These are phyloP conservation scores for Microdochium paspali DNA, from an alignment of 2,329 filamentous ascomycete species.

Conservation along the genomic window DNA sequence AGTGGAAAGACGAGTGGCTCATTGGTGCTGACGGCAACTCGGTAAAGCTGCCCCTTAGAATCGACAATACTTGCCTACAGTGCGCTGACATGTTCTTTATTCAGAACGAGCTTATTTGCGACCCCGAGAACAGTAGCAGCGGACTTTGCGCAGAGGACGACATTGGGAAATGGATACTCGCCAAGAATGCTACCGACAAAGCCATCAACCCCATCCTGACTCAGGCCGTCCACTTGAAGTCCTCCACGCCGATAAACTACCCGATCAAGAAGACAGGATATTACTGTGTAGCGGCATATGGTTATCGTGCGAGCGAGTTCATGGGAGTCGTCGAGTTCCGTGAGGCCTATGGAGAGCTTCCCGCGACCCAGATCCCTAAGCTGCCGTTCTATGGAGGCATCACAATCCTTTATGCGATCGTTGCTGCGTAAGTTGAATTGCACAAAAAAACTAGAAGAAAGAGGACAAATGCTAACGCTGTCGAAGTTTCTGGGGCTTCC, in stretches of 20 bases:
- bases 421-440: slow-evolving; percentile 57
- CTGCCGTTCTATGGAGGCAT: slow-evolving; percentile 94
- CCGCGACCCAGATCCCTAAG: slow-evolving; percentile 92
- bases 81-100: not conserved
- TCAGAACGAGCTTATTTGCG: slow-evolving; percentile 69
- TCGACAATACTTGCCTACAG: not conserved
- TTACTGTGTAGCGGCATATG: slow-evolving; percentile 81
- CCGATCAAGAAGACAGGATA: slow-evolving; percentile 84
- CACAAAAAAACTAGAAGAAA: not conserved
- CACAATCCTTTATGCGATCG: slow-evolving; percentile 84
- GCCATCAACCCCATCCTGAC: slow-evolving; percentile 69
- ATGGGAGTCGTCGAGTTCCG: slow-evolving; percentile 80
- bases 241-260: slow-evolving; percentile 69
- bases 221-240: slow-evolving; percentile 71
- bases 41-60: not conserved
- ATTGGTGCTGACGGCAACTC: slow-evolving; percentile 52
- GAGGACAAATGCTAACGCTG: slow-evolving; percentile 9
- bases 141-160: slow-evolving; percentile 69
- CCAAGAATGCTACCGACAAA: slow-evolving; percentile 61
- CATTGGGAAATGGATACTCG: slow-evolving; percentile 75
- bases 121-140: slow-evolving; percentile 56
- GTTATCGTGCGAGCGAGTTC: slow-evolving; percentile 61
- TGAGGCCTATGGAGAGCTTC: slow-evolving; percentile 92
- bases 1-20: slow-evolving; percentile 78
- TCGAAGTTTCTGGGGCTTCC: slow-evolving; percentile 75